Evolutionary conservation across 139 green algal species (phyloP).

Genomic region (Coccomyxa sp.): DNA sequence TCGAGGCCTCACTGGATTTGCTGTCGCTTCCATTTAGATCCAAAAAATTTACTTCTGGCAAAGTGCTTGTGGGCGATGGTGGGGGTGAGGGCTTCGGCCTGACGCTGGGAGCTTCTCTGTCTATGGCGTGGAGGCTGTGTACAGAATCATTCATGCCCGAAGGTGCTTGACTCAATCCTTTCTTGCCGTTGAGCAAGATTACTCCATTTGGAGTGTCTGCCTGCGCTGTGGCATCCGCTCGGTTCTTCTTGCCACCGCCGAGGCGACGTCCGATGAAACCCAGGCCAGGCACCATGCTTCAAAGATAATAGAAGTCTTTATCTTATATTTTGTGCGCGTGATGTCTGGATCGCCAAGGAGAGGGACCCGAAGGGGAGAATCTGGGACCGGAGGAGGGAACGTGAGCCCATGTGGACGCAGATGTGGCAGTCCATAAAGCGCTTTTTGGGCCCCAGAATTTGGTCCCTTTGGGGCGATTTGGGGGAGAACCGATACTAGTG

Average conservation of each 20-base stretch:
- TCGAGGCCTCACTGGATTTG: background rate
- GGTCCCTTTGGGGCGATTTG: no score
- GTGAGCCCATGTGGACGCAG: no score
- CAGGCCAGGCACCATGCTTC: background rate
- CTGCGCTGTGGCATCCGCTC: background rate
- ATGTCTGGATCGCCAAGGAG: no score
- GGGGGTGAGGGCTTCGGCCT: background rate
- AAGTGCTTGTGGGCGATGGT: background rate
- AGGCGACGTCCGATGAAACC: background rate
- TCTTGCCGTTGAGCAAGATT: background rate
- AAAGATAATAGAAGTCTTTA: background rate
- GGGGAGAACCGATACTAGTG: no score
- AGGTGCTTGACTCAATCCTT: background rate
- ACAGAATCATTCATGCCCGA: background rate
- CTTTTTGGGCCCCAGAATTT: no score
- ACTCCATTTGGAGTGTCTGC: background rate
- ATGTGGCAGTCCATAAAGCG: no score
- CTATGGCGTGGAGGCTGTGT: background rate
- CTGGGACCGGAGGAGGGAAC: no score
- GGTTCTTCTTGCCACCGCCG: background rate
- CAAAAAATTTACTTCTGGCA: background rate
- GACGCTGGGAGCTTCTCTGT: background rate
- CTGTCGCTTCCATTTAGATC: background rate
- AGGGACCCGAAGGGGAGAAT: no score
- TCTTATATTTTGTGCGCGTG: no score